Percentiles rank a stretch among this genome's conserved stretches.
Conservation (phyloP, 1,139 yeast species). For the Taphrina pruni region DNA sequence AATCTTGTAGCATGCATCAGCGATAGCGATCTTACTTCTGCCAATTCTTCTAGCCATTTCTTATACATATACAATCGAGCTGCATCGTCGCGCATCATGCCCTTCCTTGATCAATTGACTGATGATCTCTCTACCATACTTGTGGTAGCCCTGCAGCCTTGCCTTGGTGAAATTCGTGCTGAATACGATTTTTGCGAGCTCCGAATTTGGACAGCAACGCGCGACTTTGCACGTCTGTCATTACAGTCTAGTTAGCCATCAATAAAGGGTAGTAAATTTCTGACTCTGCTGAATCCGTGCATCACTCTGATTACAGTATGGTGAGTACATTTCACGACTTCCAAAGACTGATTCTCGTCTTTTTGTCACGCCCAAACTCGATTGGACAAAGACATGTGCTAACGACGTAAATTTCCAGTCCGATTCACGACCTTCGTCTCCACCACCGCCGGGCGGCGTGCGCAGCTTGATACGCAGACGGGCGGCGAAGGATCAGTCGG, state of each 20-base stretch:
- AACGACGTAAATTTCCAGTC: conserved; percentile 7
- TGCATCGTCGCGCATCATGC: too few species aligned
- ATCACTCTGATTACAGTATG: neutral
- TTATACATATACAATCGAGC: neutral
- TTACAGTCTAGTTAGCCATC: neutral
- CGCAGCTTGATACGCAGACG: conserved; percentile 40
- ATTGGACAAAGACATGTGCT: too few species aligned
- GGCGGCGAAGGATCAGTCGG: conserved; percentile 41
- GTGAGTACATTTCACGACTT: neutral
- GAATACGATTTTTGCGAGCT: conserved; percentile 13
- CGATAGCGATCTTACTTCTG: neutral
- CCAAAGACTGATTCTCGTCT: neutral
- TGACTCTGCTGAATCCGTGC: neutral
- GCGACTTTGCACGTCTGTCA: neutral
- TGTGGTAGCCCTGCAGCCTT: too few species aligned
- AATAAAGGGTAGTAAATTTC: neutral
- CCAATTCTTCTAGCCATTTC: neutral
- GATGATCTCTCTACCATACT: too few species aligned
- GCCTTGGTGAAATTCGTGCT: neutral
- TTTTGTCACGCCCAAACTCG: too few species aligned
- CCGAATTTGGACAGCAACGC: neutral
- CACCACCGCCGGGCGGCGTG: conserved; percentile 41
- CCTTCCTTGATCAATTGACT: too few species aligned
- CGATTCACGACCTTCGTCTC: conserved; percentile 39
- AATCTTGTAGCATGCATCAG: conserved; percentile 4